Conservation (phyloP, 2,329 filamentous ascomycete genomes). For the Helotiales sp. region DNA sequence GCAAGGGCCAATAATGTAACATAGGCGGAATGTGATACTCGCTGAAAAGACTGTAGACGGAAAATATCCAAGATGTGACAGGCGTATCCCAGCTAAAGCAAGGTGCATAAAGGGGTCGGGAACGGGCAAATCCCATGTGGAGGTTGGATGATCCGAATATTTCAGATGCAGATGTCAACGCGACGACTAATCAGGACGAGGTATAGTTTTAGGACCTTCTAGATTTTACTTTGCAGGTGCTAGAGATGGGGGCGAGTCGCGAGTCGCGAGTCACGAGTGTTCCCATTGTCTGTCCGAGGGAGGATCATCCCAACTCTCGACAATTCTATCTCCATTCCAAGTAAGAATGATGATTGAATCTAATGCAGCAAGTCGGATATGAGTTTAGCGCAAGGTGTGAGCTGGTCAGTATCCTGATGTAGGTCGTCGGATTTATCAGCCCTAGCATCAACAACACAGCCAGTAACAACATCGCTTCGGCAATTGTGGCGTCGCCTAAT, state of each 20-base stretch:
- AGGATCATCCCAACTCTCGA: not conserved
- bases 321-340: not conserved
- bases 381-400: not conserved
- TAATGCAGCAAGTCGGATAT: not conserved
- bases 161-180: not conserved
- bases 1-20: not conserved
- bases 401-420: not conserved
- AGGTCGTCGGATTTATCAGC: constrained; percentile 1
- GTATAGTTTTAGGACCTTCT: not conserved
- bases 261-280: not conserved
- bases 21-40: not conserved
- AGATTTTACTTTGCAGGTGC: too few species aligned
- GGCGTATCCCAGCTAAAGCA: not conserved
- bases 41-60: not conserved
- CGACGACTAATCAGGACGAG: not conserved
- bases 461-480: not conserved
- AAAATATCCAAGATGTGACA: not conserved
- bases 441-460: not conserved
- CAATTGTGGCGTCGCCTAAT: not conserved
- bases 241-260: not conserved
- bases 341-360: not conserved
- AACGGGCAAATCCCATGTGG: not conserved
- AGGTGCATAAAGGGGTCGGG: not conserved
- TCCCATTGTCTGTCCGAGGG: not conserved
- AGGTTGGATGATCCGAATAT: not conserved